A percentile compares a stretch with the other conserved stretches of the same genome.
phyloP scores from a whole-genome alignment of 1,139 yeast genomes.

The Suhomyces coccinellae region DNA sequence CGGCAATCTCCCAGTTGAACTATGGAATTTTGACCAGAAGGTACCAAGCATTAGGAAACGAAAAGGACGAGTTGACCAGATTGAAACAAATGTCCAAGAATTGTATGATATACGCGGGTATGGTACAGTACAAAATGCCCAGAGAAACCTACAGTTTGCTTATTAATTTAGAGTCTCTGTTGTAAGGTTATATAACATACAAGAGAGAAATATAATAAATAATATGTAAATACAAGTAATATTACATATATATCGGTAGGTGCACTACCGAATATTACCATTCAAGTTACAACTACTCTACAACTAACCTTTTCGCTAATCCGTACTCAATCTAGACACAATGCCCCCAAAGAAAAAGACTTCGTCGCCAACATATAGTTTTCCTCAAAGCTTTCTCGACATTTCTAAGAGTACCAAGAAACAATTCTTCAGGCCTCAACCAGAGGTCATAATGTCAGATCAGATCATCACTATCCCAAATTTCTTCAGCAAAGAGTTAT shows the following conservation, averaged over 20 bases:
- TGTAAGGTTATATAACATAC: conserved; percentile 14
- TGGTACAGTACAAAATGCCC: conserved; percentile 95
- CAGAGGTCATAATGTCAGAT: conserved; percentile 31
- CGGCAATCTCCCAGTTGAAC: conserved; percentile 65
- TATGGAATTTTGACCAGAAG: conserved; percentile 48
- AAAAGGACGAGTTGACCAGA: conserved; percentile 51
- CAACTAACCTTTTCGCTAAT: not conserved
- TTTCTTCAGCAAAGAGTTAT: conserved; percentile 43
- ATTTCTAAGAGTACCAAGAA: conserved; percentile 23
- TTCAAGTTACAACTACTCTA: too few species aligned
- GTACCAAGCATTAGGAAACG: conserved; percentile 52
- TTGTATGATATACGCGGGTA: conserved; percentile 93
- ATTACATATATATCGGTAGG: too few species aligned
- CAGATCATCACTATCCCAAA: conserved; percentile 52
- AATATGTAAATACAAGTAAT: too few species aligned
- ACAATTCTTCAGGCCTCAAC: conserved; percentile 35
- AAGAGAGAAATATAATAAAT: too few species aligned
- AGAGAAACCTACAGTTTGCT: conserved; percentile 79
- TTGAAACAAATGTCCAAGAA: conserved; percentile 73
- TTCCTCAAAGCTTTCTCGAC: conserved; percentile 31
- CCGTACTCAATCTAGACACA: not conserved
- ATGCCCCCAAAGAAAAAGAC: conserved; percentile 15
- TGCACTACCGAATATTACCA: conserved; percentile 2
- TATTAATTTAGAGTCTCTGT: conserved; percentile 66
- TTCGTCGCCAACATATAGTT: conserved; percentile 18